Percentiles rank a stretch among this genome's conserved stretches.
phyloP scores from a whole-genome alignment of 1,284 basidiomycete species.

The Acaromyces ingoldii region DNA sequence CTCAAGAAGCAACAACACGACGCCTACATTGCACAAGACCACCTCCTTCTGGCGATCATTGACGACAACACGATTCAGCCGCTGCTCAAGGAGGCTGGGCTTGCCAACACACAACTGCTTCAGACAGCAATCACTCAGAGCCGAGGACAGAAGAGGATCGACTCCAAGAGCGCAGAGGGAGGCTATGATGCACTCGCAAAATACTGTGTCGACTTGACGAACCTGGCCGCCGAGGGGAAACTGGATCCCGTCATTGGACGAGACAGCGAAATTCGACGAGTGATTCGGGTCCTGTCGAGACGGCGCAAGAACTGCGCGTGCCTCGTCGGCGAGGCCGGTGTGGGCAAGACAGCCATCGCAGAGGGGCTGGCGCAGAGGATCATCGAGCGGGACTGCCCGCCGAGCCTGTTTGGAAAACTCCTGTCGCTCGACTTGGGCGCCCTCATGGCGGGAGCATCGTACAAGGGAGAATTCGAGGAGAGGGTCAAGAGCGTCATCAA shows the following conservation, averaged over 20 bases:
- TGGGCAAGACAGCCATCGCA: conserved; percentile 65
- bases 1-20: conserved; percentile 61
- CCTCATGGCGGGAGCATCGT: conserved; percentile 91
- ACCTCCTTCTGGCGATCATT: conserved; percentile 68
- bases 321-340: conserved; percentile 63
- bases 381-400: conserved; percentile 88
- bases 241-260: conserved; percentile 60
- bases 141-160: conserved; percentile 73
- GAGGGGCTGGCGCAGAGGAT: conserved; percentile 96
- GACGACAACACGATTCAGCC: conserved; percentile 65
- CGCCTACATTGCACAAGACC: conserved; percentile 87
- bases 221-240: conserved; percentile 56
- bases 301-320: conserved; percentile 88
- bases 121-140: conserved; percentile 75
- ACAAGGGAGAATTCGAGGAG: conserved; percentile 97
- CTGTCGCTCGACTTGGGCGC: conserved; percentile 83
- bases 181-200: conserved; percentile 51
- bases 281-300: conserved; percentile 48
- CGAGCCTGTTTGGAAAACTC: conserved; percentile 61
- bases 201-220: conserved; percentile 57
- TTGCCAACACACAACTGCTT: conserved; percentile 65
- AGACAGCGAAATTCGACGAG: conserved; percentile 47
- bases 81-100: conserved; percentile 68
- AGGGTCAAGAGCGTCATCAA: conserved; percentile 82
- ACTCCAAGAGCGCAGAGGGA: conserved; percentile 64